Conservation (phyloP, 2,329 filamentous ascomycete genomes). For the Coniochaeta prunicola region DNA sequence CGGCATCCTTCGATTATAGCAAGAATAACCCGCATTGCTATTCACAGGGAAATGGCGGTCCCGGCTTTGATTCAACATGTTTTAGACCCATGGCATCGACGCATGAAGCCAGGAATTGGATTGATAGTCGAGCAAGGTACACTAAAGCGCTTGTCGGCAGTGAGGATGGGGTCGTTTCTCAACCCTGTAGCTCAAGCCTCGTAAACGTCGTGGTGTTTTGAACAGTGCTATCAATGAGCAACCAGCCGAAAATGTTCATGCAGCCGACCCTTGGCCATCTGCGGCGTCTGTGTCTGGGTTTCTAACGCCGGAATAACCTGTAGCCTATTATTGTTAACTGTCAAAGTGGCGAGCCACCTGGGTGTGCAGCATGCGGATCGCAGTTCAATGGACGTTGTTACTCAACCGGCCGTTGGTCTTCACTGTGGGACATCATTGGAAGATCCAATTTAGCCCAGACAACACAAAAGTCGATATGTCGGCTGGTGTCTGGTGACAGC, state of each 20-base stretch:
- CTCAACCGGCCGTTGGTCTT: no score
- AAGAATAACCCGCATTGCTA: not conserved
- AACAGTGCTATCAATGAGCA: not conserved
- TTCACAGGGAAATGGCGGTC: not conserved
- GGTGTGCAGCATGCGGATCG: no score
- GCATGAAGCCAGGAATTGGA: not conserved
- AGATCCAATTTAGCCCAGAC: no score
- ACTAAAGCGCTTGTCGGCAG: not conserved
- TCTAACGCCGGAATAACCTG: not conserved
- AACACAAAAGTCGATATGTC: no score
- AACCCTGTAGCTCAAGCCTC: no score
- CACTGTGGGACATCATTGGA: no score
- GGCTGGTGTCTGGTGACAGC: no score
- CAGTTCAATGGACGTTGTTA: no score
- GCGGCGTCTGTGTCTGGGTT: not conserved
- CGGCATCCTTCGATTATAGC: not conserved
- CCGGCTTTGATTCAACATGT: not conserved
- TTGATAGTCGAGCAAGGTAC: not conserved
- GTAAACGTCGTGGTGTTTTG: not conserved
- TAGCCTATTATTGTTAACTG: not conserved
- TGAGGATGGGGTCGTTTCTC: no score
- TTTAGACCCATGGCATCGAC: slow-evolving; percentile 1
- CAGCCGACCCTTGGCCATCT: not conserved
- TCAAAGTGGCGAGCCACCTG: no score
- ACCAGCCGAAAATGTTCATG: not conserved